Evolutionary conservation across 495 filamentous ascomycete genomes (phyloP).

Genomic region (Podospora tetraspora): DNA sequence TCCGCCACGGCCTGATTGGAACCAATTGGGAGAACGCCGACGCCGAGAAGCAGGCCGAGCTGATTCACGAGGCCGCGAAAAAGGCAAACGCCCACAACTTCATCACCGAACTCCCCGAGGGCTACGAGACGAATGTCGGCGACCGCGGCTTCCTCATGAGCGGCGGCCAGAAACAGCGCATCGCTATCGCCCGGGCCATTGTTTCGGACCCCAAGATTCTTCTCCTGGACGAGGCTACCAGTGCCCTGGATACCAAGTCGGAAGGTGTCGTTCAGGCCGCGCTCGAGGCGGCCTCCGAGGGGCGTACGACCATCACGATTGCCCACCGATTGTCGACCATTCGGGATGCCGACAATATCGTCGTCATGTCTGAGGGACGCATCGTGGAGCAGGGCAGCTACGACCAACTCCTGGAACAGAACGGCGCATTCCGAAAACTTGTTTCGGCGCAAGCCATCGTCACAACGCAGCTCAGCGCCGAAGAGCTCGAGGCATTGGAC

Average conservation of each 20-base stretch:
- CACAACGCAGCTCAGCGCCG: slow-evolving; percentile 50
- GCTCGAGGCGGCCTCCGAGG: slow-evolving; percentile 76
- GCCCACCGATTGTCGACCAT: slow-evolving; percentile 94
- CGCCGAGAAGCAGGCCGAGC: slow-evolving; percentile 59
- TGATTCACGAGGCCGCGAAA: slow-evolving; percentile 73
- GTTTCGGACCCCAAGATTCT: slow-evolving; percentile 92
- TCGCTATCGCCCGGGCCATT: slow-evolving; percentile 78
- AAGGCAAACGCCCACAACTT: slow-evolving; percentile 95
- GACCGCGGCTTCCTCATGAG: slow-evolving; percentile 89
- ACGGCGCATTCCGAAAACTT: slow-evolving; percentile 52
- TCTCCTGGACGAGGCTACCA: slow-evolving; percentile 90
- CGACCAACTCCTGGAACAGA: slow-evolving; percentile 56
- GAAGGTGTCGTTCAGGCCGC: slow-evolving; percentile 94
- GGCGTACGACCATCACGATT: slow-evolving; percentile 94
- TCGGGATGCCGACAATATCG: slow-evolving; percentile 89
- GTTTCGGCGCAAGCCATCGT: slow-evolving; percentile 54
- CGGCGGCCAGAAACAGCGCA: slow-evolving; percentile 95
- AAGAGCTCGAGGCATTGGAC: slow-evolving; percentile 40
- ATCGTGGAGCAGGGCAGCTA: slow-evolving; percentile 86
- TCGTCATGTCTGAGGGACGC: slow-evolving; percentile 76
- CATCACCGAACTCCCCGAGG: slow-evolving; percentile 73
- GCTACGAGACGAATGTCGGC: slow-evolving; percentile 91
- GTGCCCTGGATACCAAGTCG: slow-evolving; percentile 89
- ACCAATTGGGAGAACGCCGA: slow-evolving; percentile 64
- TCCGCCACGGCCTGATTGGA: slow-evolving; percentile 81